These are phyloP conservation scores for Furcasterigmium sp. DNA, from an alignment of 2,329 filamentous ascomycete genomes.

Conservation along the genomic window DNA sequence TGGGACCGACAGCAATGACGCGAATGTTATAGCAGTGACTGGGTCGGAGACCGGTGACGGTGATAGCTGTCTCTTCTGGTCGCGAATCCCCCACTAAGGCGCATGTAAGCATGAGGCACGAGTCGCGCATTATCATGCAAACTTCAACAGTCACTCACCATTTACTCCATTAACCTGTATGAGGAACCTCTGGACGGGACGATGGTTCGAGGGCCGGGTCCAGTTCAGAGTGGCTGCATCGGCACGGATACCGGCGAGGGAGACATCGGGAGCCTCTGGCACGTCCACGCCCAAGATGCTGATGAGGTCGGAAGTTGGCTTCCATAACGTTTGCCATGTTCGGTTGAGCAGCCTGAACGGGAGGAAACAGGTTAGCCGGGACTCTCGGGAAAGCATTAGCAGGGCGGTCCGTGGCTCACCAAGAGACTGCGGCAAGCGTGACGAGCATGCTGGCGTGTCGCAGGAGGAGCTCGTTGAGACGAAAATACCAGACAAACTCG, in stretches of 20 bases:
- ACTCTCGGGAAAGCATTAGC: neutral
- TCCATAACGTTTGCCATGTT: constrained; percentile 82
- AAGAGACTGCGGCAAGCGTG: constrained; percentile 46
- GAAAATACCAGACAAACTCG: constrained; percentile 20
- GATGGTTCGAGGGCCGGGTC: constrained; percentile 64
- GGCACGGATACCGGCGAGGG: constrained; percentile 80
- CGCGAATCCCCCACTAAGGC: constrained; percentile 72
- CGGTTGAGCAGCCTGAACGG: constrained; percentile 70
- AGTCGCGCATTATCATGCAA: neutral
- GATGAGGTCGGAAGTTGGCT: constrained; percentile 86
- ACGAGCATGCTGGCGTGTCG: constrained; percentile 51
- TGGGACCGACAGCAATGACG: constrained; percentile 83
- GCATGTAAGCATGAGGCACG: neutral
- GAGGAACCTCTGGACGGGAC: constrained; percentile 76
- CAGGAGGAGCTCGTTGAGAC: constrained; percentile 39
- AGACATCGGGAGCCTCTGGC: constrained; percentile 82
- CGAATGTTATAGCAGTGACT: constrained; percentile 90
- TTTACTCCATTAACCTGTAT: constrained; percentile 92
- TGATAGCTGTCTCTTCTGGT: constrained; percentile 79
- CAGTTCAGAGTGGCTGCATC: constrained; percentile 88
- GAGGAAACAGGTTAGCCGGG: constrained; percentile 2
- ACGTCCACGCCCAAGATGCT: constrained; percentile 91
- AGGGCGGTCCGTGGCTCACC: constrained; percentile 34
- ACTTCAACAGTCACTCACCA: constrained; percentile 52
- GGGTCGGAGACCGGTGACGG: constrained; percentile 80